Evolutionary conservation across 2,329 filamentous ascomycete genomes (phyloP).

Genomic region (Hortaea werneckii): DNA sequence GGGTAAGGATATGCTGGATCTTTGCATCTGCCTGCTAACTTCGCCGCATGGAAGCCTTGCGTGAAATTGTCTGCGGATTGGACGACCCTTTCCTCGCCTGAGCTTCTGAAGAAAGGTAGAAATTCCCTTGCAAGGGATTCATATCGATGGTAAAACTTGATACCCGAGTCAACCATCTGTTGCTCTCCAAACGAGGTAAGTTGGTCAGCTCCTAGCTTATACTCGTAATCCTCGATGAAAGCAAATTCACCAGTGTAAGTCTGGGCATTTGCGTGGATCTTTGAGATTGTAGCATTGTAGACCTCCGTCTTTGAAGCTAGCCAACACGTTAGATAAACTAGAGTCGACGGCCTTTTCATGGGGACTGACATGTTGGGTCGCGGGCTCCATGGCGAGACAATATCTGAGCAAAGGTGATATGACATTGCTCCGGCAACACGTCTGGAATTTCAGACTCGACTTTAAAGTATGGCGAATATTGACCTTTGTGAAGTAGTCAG

Average conservation of each 20-base stretch:
- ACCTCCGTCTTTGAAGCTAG: conserved; percentile 46
- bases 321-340: neutral
- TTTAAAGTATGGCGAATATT: conserved; percentile 77
- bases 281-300: conserved; percentile 55
- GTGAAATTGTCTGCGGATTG: conserved; percentile 68
- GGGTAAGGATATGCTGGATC: conserved; percentile 40
- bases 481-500: conserved; percentile 40
- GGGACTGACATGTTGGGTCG: conserved; percentile 52
- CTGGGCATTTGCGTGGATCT: conserved; percentile 50
- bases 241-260: conserved; percentile 53
- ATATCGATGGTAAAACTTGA: conserved; percentile 68
- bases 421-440: conserved; percentile 55
- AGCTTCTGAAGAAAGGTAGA: conserved; percentile 62
- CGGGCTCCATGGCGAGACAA: conserved; percentile 78
- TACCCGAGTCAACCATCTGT: conserved; percentile 64
- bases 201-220: conserved; percentile 59
- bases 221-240: conserved; percentile 64
- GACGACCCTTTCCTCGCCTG: conserved; percentile 60
- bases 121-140: conserved; percentile 45
- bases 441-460: conserved; percentile 56
- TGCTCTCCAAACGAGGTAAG: conserved; percentile 58
- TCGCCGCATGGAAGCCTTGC: conserved; percentile 57
- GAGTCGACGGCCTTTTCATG: neutral
- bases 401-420: conserved; percentile 68
- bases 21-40: conserved; percentile 31